Base-by-base conservation (phyloP, 345 rosid genomes). In the Populus euphratica region DNA sequence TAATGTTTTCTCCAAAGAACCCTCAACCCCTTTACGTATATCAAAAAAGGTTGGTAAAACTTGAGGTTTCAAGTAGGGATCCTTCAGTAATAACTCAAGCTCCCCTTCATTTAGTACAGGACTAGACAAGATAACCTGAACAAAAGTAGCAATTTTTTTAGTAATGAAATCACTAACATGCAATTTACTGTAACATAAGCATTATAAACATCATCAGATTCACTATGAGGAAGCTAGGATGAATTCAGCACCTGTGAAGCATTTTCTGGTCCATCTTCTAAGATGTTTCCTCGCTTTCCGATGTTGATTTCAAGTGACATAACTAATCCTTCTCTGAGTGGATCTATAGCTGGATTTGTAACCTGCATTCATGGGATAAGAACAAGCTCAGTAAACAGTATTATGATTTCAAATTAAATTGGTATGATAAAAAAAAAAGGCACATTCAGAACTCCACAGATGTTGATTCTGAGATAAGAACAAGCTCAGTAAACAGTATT, bases 261-360 rank as follows among this genome's bases (percentile, higher is more conserved):
- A 86, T 96, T 96, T 82, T 96, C 97, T 80, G 99, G 96, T 66
- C 98, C 98, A 80, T 86, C 88, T 87, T 88, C 99, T 83, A 96
- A 80, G 73, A 96, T 92, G 80, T 96, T 96, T 80, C 98, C 81
- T 82, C 99, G 91, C 87, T 91, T 93, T 64, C 99, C 99, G 73
- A 96, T 85, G 78, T 90, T 96, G 76, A 96, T 88, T 86, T 96
- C 98, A 74, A 96, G 98, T 75, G 99, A 96, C 99, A 96, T 93
- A 79, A 96, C 99, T 75, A 96, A 83, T 38, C 99, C 98, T 86
- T 96, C 99, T 80, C 99, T 88, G 23, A 96, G 92, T 49, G 99
- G 99, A 72, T 96, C 99, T 78, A 96, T 96, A 80, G 99, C 97
- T 70, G 99, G 99, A 85, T 96, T 96, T 77, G 99, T 96, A 61